Evolutionary conservation across 805 yeast genomes (phyloP), one percentile per base, ranked within the genome.

Genomic region (Metschnikowia hibisci): DNA sequence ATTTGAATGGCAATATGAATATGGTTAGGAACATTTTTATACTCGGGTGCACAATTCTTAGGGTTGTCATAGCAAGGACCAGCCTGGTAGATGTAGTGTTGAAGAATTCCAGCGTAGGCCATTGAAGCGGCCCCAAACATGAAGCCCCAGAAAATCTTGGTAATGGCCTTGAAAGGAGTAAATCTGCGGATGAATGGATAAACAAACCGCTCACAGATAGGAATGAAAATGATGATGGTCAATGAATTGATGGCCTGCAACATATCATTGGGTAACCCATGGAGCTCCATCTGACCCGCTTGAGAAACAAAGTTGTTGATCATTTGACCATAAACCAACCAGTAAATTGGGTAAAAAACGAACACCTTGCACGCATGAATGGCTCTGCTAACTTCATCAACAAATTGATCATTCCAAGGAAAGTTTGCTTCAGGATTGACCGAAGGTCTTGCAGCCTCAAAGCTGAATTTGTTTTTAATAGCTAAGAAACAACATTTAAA

Each of bases 241-340:
- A 45, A 18, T 6, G 53, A 38, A 22, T 50, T 45, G 29, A 44
- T 48, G 11, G 36, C 48, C 23, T 41, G 44, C 28, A 50, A 36
- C 41, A 50, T 45, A 34, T 50, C 53, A 34, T 48, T 50, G 35
- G 53, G 53, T 13, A 50, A 30, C 4, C 53, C 53, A 33, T 48
- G 48, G 13, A 45, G 40, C 37, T 50, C 46, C 53, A 50, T 50
- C 25, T 50, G 46, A 15, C 48, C 53, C 7, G 53, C 53, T 27
- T 48, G 53, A 11, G 52, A 42, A 26, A 50, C 46, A 26, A 48
- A 45, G 26, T 43, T 48, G 37, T 43, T 48, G 27, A 43, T 30
- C 52, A 50, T 50, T 34, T 50, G 53, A 8, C 52, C 52, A 32
- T 45, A 50, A n/a, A 48, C 52, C 12, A 50, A 42, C 53, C 53